Base-by-base conservation (phyloP, 768 basidiomycete species). In the Amanita molliuscula region DNA sequence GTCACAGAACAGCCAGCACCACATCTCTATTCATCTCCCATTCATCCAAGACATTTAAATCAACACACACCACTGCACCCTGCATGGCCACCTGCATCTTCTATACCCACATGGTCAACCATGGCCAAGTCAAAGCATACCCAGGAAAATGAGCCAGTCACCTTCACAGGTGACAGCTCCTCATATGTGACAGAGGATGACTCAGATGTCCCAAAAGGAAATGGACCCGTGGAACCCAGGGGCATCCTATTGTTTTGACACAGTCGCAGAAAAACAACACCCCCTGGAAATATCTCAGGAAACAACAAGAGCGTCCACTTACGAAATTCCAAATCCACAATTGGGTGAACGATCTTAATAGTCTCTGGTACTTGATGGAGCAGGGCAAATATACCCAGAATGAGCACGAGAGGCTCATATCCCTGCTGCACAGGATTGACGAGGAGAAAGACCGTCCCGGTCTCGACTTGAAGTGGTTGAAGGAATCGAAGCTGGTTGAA, bases 381-480 rank as follows among this genome's bases (percentile, higher is more conserved):
- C 41, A 26, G 18, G 50, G 36, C 6, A 40, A 47, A 44, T 36
- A 44, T 46, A 51, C 18, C 15, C 25, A 46, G 20, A 35, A 21
- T 26, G 37, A 44, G 23, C 25, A 28, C 20, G 26, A 31, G 18
- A 23, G 21, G 20, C 47, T 58, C 11, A 10, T 48, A 7, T 15
- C 25, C 5, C 47, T 53, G 4, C 25, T 58, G 16, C 3, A 20
- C 1, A 16, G 10, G 4, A 56, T 55, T 21, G 38, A 54, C n/a
- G 13, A 34, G 13, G 21, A 48, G 21, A 52, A 50, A 31, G 29
- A 41, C 13, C 53, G 57, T 20, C 54, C 50, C 4, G 26, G 47
- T n/a, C 51, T 64, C 20, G 59, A 58, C 4, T 46, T 38, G 25
- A 51, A 53, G 16, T 36, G 55, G 47, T 43, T 64, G 47, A 38